Conservation (phyloP, 768 basidiomycete genomes). For the Lactarius indigo region DNA sequence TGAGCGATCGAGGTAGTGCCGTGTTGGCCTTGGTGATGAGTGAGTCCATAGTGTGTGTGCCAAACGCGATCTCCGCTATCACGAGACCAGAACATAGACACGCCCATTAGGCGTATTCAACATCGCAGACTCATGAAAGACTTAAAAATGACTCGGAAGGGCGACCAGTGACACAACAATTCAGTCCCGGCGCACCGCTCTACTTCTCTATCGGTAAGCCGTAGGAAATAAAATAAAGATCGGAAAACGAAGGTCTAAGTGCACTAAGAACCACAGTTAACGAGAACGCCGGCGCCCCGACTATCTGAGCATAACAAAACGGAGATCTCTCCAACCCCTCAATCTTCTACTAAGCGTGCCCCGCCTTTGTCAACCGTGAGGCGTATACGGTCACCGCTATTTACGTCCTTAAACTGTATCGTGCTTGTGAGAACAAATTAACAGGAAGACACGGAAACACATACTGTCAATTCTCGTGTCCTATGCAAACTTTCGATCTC, state of each 20-base stretch:
- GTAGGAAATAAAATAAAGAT: neutral
- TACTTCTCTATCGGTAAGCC: neutral
- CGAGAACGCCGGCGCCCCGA: neutral
- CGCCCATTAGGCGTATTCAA: no score
- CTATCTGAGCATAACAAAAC: neutral
- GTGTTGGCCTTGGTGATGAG: slow-evolving; percentile 37
- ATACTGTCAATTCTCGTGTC: slow-evolving; percentile 70
- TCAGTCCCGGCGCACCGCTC: neutral
- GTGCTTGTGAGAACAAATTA: slow-evolving; percentile 9
- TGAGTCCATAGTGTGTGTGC: slow-evolving; percentile 7
- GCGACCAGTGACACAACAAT: neutral
- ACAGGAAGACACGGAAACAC: slow-evolving; percentile 3
- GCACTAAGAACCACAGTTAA: neutral
- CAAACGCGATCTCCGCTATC: neutral
- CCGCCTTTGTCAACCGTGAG: slow-evolving; percentile 60
- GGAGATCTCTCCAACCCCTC: neutral
- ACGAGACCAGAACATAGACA: neutral
- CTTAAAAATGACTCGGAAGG: neutral
- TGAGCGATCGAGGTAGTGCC: slow-evolving; percentile 65
- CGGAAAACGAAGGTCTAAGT: neutral
- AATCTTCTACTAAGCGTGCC: slow-evolving; percentile 33
- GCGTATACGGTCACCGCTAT: slow-evolving; percentile 39
- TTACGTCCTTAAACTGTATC: slow-evolving; percentile 42
- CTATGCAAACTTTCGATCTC: slow-evolving; percentile 84
- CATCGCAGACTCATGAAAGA: no score